phyloP scores from a whole-genome alignment of 345 rosid species.

The Linum trigynum region DNA sequence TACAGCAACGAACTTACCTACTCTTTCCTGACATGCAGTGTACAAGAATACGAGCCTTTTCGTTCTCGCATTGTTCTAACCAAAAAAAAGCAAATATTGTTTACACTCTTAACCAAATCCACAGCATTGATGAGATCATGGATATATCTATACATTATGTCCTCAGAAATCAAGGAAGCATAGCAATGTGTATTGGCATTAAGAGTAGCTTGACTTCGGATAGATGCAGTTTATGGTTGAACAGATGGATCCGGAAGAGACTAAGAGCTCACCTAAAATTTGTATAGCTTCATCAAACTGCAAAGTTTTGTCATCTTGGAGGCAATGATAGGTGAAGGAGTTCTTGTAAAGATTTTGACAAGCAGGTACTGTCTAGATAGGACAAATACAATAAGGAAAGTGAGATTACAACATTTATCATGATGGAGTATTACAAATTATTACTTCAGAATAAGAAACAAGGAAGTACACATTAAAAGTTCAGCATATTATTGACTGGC shows the following conservation, averaged over 20 bases:
- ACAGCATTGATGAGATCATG: neutral
- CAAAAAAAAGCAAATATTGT: constrained; percentile 5
- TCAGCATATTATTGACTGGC: neutral
- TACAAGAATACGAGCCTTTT: constrained; percentile 93
- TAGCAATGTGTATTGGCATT: too few relatives aligned
- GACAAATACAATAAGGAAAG: constrained; percentile 7
- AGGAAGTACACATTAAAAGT: neutral
- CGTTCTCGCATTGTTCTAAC: constrained; percentile 89
- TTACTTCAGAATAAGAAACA: neutral
- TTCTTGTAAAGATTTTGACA: constrained; percentile 97
- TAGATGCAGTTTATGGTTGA: too few relatives aligned
- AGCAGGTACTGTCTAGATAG: constrained; percentile 80
- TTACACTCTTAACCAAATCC: constrained; percentile 2
- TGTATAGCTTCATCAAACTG: constrained; percentile 84
- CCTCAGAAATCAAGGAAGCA: too few relatives aligned
- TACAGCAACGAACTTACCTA: constrained; percentile 39
- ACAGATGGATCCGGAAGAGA: neutral
- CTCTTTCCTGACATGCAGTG: constrained; percentile 98
- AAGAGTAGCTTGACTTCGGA: too few relatives aligned
- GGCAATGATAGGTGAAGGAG: constrained; percentile 85
- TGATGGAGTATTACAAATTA: neutral
- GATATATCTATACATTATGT: neutral
- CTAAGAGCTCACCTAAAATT: constrained; percentile 58
- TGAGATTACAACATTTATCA: constrained; percentile 10
- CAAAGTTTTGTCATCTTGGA: constrained; percentile 61